These are phyloP conservation scores for Lentithecium fluviatile DNA, from an alignment of 495 filamentous ascomycete species.

Conservation along the genomic window DNA sequence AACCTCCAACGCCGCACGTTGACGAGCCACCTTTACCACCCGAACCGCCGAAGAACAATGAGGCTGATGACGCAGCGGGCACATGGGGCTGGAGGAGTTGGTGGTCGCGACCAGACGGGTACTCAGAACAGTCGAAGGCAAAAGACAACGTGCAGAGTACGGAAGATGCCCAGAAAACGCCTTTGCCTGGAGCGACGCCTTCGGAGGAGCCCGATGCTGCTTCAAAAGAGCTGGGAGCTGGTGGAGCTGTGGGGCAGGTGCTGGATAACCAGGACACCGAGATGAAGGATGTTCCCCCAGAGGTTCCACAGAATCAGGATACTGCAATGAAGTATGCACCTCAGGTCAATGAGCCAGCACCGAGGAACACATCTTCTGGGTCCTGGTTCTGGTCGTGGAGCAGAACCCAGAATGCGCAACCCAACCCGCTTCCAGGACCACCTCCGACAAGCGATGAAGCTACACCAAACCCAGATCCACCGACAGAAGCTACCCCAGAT, in stretches of 20 bases:
- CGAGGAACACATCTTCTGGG: constrained; percentile 37
- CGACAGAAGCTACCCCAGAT: background rate
- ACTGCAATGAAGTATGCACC: constrained; percentile 9
- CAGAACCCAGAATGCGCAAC: constrained; percentile 40
- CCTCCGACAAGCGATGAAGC: background rate
- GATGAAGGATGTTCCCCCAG: constrained; percentile 9
- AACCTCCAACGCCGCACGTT: constrained; percentile 1
- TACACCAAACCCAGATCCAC: background rate
- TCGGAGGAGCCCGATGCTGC: constrained; percentile 22
- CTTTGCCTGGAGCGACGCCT: constrained; percentile 30
- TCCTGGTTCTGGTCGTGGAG: constrained; percentile 44
- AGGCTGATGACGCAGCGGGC: constrained; percentile 1
- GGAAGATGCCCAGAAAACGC: constrained; percentile 34
- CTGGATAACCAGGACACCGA: constrained; percentile 7
- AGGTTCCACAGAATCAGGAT: background rate
- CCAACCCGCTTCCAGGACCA: constrained; percentile 10
- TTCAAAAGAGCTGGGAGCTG: constrained; percentile 13
- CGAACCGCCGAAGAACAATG: constrained; percentile 27
- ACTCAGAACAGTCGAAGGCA: constrained; percentile 33
- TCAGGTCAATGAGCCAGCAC: background rate
- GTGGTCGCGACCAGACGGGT: constrained; percentile 46
- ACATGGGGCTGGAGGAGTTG: constrained; percentile 41
- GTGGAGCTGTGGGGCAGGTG: background rate
- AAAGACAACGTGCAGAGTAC: constrained; percentile 19
- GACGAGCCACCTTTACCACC: constrained; percentile 37